A percentile compares a stretch with the other conserved stretches of the same genome.
These are phyloP conservation scores for Solanum hybrid DNA, from an alignment of 305 asterid species.

Conservation along the genomic window DNA sequence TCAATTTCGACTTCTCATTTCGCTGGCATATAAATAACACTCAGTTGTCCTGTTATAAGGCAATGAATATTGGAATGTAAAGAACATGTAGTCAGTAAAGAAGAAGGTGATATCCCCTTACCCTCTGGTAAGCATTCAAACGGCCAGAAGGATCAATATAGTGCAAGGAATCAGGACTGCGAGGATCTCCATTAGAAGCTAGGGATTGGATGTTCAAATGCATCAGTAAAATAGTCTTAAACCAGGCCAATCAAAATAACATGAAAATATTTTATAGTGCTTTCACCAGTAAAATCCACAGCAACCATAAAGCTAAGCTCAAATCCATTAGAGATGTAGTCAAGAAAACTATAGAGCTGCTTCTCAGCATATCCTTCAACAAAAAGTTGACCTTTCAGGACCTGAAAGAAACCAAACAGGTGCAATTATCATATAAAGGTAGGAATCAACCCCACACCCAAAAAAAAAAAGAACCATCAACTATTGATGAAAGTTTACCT, in stretches of 20 bases:
- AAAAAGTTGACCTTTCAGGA: slow-evolving; percentile 48
- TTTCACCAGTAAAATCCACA: slow-evolving; percentile 74
- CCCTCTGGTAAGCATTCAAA: slow-evolving; percentile 73
- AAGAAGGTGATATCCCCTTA: slow-evolving; percentile 10
- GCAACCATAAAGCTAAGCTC: slow-evolving; percentile 86
- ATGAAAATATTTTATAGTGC: background rate
- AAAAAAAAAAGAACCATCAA: background rate
- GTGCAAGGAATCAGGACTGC: slow-evolving; percentile 46
- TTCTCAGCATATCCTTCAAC: slow-evolving; percentile 57
- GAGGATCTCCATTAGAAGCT: slow-evolving; percentile 74
- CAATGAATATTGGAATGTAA: background rate
- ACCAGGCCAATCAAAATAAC: background rate
- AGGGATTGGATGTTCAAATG: slow-evolving; percentile 11
- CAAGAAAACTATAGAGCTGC: slow-evolving; percentile 59
- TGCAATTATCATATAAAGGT: background rate
- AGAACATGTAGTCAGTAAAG: background rate
- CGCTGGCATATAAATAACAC: background rate
- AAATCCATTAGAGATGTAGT: slow-evolving; percentile 75
- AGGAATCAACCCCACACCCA: background rate
- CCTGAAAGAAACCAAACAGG: slow-evolving; percentile 26
- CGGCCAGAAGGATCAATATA: slow-evolving; percentile 60
- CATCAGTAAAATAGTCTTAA: slow-evolving; percentile 2
- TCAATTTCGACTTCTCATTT: background rate
- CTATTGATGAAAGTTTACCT: slow-evolving; percentile 29
- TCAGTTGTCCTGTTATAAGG: background rate